phyloP scores from a whole-genome alignment of 2,329 filamentous ascomycete genomes.

The Talaromyces pinophilus region DNA sequence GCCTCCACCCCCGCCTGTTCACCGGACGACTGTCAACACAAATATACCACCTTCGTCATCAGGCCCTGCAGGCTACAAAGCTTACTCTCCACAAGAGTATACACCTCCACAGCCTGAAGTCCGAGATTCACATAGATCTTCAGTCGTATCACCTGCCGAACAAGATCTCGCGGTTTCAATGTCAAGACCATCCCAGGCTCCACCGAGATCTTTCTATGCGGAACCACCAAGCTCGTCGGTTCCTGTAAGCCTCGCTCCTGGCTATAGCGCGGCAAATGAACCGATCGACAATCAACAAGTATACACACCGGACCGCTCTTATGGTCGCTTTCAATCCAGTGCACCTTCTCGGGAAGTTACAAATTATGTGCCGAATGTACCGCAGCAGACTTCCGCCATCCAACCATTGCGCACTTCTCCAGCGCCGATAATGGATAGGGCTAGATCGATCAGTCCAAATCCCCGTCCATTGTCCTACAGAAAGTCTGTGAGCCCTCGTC shows the following conservation, averaged over 20 bases:
- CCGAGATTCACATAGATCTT: slow-evolving; percentile 1
- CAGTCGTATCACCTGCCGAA: slow-evolving; percentile 27
- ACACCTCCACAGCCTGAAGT: slow-evolving; percentile 22
- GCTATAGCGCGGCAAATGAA: slow-evolving; percentile 39
- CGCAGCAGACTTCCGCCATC: slow-evolving; percentile 24
- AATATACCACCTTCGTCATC: slow-evolving; percentile 31
- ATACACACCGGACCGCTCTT: slow-evolving; percentile 32
- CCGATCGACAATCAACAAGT: slow-evolving; percentile 35
- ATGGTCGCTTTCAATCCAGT: slow-evolving; percentile 31
- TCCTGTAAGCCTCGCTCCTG: slow-evolving; percentile 46
- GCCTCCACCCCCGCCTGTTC: slow-evolving; percentile 41
- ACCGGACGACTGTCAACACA: slow-evolving; percentile 37
- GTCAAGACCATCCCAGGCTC: slow-evolving; percentile 30
- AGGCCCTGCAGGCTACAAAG: slow-evolving; percentile 31
- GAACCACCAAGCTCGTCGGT: slow-evolving; percentile 31
- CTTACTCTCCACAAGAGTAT: slow-evolving; percentile 33
- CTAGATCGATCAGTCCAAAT: slow-evolving; percentile 38
- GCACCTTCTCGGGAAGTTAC: slow-evolving; percentile 31
- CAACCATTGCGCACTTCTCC: slow-evolving; percentile 36
- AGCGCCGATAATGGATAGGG: slow-evolving; percentile 27
- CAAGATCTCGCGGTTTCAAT: slow-evolving; percentile 26
- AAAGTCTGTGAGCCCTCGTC: slow-evolving; percentile 63
- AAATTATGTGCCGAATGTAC: slow-evolving; percentile 28
- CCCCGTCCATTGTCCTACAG: slow-evolving; percentile 50
- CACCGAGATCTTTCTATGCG: slow-evolving; percentile 23